Conservation (phyloP, 1,139 yeast species). For the Hyphopichia pseudoburtonii region DNA sequence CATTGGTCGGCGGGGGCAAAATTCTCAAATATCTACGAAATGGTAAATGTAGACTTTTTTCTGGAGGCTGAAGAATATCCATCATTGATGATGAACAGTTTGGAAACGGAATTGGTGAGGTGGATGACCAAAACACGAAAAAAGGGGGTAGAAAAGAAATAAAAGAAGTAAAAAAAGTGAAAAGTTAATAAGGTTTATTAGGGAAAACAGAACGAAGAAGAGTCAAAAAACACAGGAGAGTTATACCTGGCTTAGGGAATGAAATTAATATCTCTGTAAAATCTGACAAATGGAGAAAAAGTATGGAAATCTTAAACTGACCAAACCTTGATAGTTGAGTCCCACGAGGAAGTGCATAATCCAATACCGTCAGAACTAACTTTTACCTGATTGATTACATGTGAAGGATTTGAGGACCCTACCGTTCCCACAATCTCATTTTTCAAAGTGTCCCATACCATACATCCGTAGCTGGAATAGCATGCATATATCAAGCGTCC, state of each 20-base stretch:
- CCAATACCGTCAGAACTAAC: slow-evolving; percentile 77
- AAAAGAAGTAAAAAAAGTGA: not conserved
- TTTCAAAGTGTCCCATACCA: slow-evolving; percentile 76
- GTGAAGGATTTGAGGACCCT: slow-evolving; percentile 55
- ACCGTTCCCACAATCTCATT: slow-evolving; percentile 62
- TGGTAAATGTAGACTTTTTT: too few relatives aligned
- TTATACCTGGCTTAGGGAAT: too few relatives aligned
- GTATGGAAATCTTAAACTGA: too few relatives aligned
- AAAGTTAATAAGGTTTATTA: too few relatives aligned
- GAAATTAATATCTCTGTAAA: too few relatives aligned
- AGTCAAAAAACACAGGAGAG: too few relatives aligned
- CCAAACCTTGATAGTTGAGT: slow-evolving; percentile 67
- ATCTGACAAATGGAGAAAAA: too few relatives aligned
- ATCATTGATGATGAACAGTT: too few relatives aligned
- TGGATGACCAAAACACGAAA: not conserved
- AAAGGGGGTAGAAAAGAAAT: not conserved
- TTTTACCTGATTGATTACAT: slow-evolving; percentile 61
- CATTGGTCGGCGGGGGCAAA: too few relatives aligned
- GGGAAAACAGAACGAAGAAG: too few relatives aligned
- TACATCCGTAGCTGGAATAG: slow-evolving; percentile 72
- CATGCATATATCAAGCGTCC: slow-evolving; percentile 77
- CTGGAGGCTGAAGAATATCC: too few relatives aligned
- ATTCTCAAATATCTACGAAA: too few relatives aligned
- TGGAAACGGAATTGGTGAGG: not conserved
- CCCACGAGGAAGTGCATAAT: slow-evolving; percentile 73